Conservation (phyloP, 1,284 basidiomycete genomes). For the Fomitopsis schrenkii region DNA sequence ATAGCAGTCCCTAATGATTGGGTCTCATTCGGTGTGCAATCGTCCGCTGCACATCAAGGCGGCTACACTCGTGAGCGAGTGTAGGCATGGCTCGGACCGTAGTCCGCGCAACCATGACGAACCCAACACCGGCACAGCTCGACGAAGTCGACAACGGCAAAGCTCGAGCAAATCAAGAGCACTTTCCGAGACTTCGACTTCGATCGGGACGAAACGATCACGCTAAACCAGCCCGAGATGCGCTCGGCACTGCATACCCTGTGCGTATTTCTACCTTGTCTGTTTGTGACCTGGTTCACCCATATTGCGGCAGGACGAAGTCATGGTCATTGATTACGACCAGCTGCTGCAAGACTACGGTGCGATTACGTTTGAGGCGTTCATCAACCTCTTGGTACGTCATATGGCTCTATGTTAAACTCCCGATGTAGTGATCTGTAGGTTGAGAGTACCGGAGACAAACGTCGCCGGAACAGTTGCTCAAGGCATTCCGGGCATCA, state of each 20-base stretch:
- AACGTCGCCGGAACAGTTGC: conserved; percentile 87
- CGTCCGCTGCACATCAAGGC: too few relatives aligned
- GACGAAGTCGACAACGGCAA: too few relatives aligned
- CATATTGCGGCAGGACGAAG: conserved; percentile 60
- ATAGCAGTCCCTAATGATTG: too few relatives aligned
- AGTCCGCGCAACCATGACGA: too few relatives aligned
- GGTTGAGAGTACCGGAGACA: conserved; percentile 98
- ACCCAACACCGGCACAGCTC: conserved; percentile 91
- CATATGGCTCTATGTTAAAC: neutral
- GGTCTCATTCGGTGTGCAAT: too few relatives aligned
- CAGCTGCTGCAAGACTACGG: conserved; percentile 86
- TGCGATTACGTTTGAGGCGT: conserved; percentile 90
- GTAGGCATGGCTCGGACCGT: too few relatives aligned
- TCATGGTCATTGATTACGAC: conserved; percentile 82
- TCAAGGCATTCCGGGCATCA: conserved; percentile 91
- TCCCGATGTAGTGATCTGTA: conserved; percentile 26
- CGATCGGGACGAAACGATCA: conserved; percentile 88
- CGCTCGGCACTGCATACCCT: conserved; percentile 90
- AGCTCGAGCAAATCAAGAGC: conserved; percentile 95
- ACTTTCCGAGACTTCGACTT: conserved; percentile 99
- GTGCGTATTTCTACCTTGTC: conserved; percentile 33
- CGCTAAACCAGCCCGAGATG: conserved; percentile 83
- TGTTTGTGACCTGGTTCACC: neutral
- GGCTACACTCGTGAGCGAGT: too few relatives aligned
- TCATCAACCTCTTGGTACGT: conserved; percentile 86